Evolutionary conservation across 495 filamentous ascomycete species (phyloP).

Genomic region (Trypethelium eluteriae): DNA sequence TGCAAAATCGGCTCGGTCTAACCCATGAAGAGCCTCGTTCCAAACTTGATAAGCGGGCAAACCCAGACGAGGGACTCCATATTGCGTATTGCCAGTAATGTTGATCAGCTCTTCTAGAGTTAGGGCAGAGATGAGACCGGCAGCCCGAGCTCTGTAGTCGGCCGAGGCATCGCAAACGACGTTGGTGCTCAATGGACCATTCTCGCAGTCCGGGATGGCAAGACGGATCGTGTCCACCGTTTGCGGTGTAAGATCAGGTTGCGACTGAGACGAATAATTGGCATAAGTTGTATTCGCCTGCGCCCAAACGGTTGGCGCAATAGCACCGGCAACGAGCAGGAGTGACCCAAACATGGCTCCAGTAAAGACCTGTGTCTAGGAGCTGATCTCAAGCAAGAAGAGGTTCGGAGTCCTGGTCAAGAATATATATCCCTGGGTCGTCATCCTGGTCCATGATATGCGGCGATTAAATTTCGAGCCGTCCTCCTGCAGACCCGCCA

Average conservation of each 20-base stretch:
- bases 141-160: conserved; percentile 27
- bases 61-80: conserved; percentile 51
- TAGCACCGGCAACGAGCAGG: conserved; percentile 7
- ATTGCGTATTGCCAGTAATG: conserved; percentile 48
- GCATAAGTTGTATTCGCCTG: conserved; percentile 17
- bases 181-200: conserved; percentile 35
- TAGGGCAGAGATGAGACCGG: conserved; percentile 35
- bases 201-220: conserved; percentile 28
- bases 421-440: conserved; percentile 2
- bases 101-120: conserved; percentile 51
- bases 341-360: conserved; percentile 8
- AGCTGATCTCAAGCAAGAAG: neutral
- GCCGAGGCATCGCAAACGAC: conserved; percentile 39
- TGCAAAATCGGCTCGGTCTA: conserved; percentile 48
- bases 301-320: conserved; percentile 16
- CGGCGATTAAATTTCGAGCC: conserved; percentile 1
- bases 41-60: conserved; percentile 50
- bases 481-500: conserved; percentile 3
- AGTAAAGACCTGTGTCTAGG: neutral
- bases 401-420: neutral
- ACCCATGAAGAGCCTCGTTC: conserved; percentile 52
- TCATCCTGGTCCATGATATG: neutral
- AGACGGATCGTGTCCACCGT: conserved; percentile 12
- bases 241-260: conserved; percentile 15
- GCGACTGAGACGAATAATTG: conserved; percentile 13